Evolutionary conservation across 768 basidiomycete species (phyloP).

Genomic region (Rhodotorula taiwanensis): DNA sequence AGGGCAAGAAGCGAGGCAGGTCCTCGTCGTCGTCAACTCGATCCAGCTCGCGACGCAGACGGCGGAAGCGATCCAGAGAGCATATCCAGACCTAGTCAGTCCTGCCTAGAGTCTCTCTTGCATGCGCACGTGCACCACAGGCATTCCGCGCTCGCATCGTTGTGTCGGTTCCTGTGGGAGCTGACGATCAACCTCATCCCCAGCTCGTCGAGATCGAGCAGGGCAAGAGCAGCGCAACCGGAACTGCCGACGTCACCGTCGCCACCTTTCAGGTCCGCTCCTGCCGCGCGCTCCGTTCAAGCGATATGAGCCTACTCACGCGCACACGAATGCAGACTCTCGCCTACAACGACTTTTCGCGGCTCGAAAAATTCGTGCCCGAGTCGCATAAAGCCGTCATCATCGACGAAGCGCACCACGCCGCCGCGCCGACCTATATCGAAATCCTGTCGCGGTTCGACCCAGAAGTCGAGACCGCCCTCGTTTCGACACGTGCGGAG

Average conservation of each 20-base stretch:
- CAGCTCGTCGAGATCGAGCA: conserved; percentile 79
- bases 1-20: conserved; percentile 35
- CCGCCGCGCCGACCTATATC: conserved; percentile 78
- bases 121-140: too few species aligned
- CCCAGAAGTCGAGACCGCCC: conserved; percentile 36
- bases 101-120: too few species aligned
- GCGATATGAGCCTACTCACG: neutral
- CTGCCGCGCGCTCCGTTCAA: neutral
- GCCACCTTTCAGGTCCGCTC: conserved; percentile 60
- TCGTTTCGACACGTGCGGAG: neutral
- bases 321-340: conserved; percentile 6
- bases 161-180: too few species aligned
- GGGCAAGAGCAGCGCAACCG: conserved; percentile 69
- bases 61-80: conserved; percentile 58
- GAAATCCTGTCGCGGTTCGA: conserved; percentile 76
- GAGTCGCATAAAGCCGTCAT: conserved; percentile 30
- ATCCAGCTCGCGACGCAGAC: conserved; percentile 85
- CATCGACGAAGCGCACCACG: conserved; percentile 68
- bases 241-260: conserved; percentile 80
- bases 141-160: too few species aligned
- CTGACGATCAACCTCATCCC: too few species aligned
- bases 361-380: conserved; percentile 35
- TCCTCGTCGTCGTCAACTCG: conserved; percentile 80
- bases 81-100: conserved; percentile 60
- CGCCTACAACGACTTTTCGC: neutral